Conservation (phyloP, 352 stramenopile genomes). For the Globisporangium polare region DNA sequence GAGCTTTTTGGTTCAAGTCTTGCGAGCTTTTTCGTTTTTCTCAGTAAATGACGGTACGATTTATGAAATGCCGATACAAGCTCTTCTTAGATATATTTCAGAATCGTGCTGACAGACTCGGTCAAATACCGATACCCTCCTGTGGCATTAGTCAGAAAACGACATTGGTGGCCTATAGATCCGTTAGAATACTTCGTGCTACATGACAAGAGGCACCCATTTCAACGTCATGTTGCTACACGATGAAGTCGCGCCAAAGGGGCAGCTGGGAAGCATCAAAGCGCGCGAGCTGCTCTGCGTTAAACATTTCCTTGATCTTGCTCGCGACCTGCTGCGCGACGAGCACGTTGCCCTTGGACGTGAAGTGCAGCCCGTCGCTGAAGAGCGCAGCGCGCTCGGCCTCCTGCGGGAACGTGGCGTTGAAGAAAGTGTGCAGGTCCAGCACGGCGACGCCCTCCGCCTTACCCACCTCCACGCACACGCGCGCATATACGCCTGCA, state of each 20-base stretch:
- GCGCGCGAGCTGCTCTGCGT: constrained; percentile 18
- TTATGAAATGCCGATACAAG: no score
- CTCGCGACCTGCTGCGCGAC: constrained; percentile 33
- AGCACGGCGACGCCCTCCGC: constrained; percentile 28
- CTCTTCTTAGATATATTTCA: no score
- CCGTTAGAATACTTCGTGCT: no score
- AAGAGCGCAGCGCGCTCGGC: constrained; percentile 30
- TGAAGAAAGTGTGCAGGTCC: constrained; percentile 50
- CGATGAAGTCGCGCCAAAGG: constrained; percentile 22
- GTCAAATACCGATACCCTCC: no score
- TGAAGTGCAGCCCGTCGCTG: constrained; percentile 57
- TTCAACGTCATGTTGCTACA: neutral
- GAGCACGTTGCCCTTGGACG: constrained; percentile 38
- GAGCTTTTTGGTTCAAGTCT: no score
- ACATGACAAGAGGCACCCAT: neutral
- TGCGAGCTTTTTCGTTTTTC: no score
- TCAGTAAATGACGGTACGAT: no score
- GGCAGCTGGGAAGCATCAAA: constrained; percentile 34
- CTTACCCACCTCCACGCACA: constrained; percentile 34
- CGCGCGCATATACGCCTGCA: constrained; percentile 37
- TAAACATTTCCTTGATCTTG: constrained; percentile 24
- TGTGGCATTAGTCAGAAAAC: no score
- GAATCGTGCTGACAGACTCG: no score
- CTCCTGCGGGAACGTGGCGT: constrained; percentile 20
- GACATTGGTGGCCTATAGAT: no score